Evolutionary conservation across 139 green algal genomes (phyloP), one percentile per base, ranked within the genome.

Genomic region (Limnomonas spitsbergensis): DNA sequence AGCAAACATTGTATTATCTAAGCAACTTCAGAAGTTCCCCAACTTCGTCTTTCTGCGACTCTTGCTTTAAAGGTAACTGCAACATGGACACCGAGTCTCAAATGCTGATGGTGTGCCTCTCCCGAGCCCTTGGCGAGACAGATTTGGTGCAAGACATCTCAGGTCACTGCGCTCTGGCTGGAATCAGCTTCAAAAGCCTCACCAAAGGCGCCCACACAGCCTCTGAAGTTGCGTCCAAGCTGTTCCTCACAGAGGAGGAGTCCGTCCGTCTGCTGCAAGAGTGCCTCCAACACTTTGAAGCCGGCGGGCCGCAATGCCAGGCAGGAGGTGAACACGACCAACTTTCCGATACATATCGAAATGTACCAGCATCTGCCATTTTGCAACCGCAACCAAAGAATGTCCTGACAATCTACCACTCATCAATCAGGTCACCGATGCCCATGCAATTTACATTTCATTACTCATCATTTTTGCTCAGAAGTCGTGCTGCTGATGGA

Each of bases 211-310:
- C 67, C 24, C 67, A 47, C 31, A 37, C 35, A 74, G 67, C 35
- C 34, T 40, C n/a, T 74, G 69, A 56, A 37, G 24, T 56, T n/a
- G 69, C 69, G 31, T 53, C 34, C 29, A 69, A 54, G 52, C 75
- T 81, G 0, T 85, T 74, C 56, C 76, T 85, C 7, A 79, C 69
- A 4, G 26, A 38, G 2, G 69, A 78, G 3, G 80, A 85, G 42
- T 75, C 75, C 1, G 35, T 35, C 2, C 32, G 53, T 1, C 38
- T 85, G 27, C 31, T 76, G 1, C 29, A 53, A 3, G 38, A 75
- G 39, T 81, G 80, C 76, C 34, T 31, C 27, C 29, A 34, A 2
- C 47, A 29, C 26, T 38, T 2, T 34, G 38, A 47, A n/a, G 38
- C 20, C 26, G 39, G 32, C 26, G 24, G 26, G 38, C n/a, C n/a